phyloP scores from a whole-genome alignment of 176 grass and related monocot genomes.

The Triticum urartu region DNA sequence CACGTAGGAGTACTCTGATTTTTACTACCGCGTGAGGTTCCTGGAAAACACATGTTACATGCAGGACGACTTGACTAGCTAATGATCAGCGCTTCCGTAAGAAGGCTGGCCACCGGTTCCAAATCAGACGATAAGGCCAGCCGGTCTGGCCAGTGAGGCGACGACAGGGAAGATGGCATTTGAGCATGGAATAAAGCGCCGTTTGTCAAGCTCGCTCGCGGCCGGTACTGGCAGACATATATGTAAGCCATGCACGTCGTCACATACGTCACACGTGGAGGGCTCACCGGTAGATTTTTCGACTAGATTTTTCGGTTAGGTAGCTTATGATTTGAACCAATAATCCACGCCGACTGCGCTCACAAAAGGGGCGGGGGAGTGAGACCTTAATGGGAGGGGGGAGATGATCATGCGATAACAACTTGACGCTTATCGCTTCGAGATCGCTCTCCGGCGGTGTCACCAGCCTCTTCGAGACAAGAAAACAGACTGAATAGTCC shows the following conservation, averaged over 20 bases:
- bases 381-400: neutral
- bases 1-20: neutral
- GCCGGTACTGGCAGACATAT: slow-evolving; percentile 25
- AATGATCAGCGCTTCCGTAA: slow-evolving; percentile 35
- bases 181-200: neutral
- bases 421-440: slow-evolving; percentile 6
- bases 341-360: neutral
- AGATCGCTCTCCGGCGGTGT: neutral
- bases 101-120: neutral
- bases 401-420: slow-evolving; percentile 2
- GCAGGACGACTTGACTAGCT: neutral
- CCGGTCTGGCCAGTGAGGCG: neutral
- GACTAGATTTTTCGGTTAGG: neutral
- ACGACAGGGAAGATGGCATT: neutral
- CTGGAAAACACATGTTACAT: neutral
- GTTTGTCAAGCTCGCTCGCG: neutral
- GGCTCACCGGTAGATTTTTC: neutral
- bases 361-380: neutral
- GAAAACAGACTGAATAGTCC: neutral
- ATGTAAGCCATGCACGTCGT: slow-evolving; percentile 1
- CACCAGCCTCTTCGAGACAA: neutral
- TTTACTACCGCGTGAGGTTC: neutral
- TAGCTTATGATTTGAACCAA: neutral
- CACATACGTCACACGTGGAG: neutral
- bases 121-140: slow-evolving; percentile 29